Percentiles rank a stretch among this genome's conserved stretches.
phyloP scores from a whole-genome alignment of 2,329 filamentous ascomycete genomes.

The Aaosphaeria pasadenensis region DNA sequence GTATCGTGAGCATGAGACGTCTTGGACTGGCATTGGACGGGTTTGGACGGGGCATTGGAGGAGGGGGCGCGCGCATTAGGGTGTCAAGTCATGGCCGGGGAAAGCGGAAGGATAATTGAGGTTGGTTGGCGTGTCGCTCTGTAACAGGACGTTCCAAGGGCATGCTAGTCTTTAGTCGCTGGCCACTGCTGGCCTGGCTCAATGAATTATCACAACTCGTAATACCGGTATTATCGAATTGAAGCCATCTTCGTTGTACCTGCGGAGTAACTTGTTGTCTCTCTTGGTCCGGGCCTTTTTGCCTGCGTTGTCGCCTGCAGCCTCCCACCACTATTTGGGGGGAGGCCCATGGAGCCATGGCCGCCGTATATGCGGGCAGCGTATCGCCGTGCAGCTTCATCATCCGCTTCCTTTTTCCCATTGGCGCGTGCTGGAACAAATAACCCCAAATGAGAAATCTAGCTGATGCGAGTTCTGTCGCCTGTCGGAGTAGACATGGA shows the following conservation, averaged over 20 bases:
- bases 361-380: conserved; percentile 32
- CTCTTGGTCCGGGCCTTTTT: too few species aligned
- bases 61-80: conserved; percentile 1
- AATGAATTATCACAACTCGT: too few species aligned
- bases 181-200: too few species aligned
- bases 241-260: too few species aligned
- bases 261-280: too few species aligned
- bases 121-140: conserved; percentile 28
- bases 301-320: too few species aligned
- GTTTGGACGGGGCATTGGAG: too few species aligned
- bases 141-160: conserved; percentile 17
- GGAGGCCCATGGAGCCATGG: conserved; percentile 1
- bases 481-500: conserved; percentile 4
- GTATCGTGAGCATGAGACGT: conserved; percentile 27
- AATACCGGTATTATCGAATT: too few species aligned
- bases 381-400: conserved; percentile 20
- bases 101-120: conserved; percentile 16
- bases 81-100: conserved; percentile 12
- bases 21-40: conserved; percentile 25
- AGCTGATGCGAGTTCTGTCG: neutral
- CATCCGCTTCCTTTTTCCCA: too few species aligned
- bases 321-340: too few species aligned
- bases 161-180: too few species aligned
- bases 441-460: too few species aligned
- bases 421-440: neutral